phyloP scores from a whole-genome alignment of 805 yeast genomes.

The Naumovozyma castellii region DNA sequence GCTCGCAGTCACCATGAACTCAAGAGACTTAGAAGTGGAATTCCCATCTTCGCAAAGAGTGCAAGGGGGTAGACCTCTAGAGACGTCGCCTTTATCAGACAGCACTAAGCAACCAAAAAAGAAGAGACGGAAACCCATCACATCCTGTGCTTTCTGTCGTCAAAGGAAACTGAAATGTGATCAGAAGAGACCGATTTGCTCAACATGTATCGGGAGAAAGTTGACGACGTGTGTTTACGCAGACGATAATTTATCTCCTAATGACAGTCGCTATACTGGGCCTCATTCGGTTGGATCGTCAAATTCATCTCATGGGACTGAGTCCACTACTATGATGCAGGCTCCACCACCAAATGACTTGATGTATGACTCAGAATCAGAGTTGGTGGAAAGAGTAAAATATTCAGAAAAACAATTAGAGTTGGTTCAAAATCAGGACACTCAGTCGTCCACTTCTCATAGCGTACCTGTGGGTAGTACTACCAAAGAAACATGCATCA shows the following conservation, averaged over 20 bases:
- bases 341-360: not conserved
- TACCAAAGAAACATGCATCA: conserved; percentile 1
- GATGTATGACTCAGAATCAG: not conserved
- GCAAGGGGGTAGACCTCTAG: not conserved
- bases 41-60: no score
- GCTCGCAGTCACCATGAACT: no score
- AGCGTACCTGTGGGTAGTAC: not conserved
- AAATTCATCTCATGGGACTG: no score
- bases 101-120: conserved; percentile 1
- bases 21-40: no score
- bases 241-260: not conserved
- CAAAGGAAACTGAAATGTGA: conserved; percentile 25
- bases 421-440: not conserved
- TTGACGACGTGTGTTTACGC: conserved; percentile 14
- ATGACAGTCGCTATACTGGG: no score
- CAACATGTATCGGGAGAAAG: conserved; percentile 17
- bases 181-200: conserved; percentile 21
- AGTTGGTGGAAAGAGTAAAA: not conserved
- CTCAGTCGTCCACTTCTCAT: not conserved
- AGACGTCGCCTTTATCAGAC: not conserved
- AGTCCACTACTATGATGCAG: no score
- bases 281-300: no score
- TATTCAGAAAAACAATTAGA: not conserved
- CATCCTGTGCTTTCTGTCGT: conserved; percentile 25
- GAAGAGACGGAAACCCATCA: conserved; percentile 19